Evolutionary conservation across 2,329 filamentous ascomycete species (phyloP).

Genomic region (Thelonectria olida): DNA sequence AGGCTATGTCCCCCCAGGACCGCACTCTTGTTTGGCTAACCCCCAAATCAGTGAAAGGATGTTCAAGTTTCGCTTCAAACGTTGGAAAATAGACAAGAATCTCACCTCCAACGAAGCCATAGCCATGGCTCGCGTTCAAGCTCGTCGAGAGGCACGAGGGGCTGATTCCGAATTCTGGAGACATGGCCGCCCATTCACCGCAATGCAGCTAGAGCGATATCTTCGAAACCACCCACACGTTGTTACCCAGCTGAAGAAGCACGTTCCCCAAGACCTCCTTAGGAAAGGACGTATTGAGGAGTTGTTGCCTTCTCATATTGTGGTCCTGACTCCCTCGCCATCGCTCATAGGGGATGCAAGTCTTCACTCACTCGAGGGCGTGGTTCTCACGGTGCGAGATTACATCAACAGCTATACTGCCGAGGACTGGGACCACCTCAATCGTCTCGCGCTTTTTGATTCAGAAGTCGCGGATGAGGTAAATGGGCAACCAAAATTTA

Average conservation of each 20-base stretch:
- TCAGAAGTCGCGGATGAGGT: not conserved
- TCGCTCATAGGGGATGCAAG: not conserved
- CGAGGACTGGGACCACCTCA: not conserved
- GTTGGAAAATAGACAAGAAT: conserved; percentile 9
- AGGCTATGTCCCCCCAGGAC: not conserved
- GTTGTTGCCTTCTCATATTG: not conserved
- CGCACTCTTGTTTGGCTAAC: not conserved
- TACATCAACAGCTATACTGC: not conserved
- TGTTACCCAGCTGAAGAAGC: not conserved
- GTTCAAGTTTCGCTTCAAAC: conserved; percentile 19
- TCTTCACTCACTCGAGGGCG: not conserved
- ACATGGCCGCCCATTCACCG: not conserved
- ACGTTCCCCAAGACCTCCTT: not conserved
- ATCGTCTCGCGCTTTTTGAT: not conserved
- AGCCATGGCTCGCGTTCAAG: conserved; percentile 7
- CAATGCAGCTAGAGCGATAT: conserved; percentile 1
- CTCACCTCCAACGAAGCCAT: conserved; percentile 1
- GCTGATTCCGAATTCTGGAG: conserved; percentile 3
- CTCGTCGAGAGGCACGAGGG: not conserved
- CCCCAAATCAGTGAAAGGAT: not conserved
- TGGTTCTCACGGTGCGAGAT: not conserved
- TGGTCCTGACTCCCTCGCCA: not conserved
- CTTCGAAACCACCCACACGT: conserved; percentile 2
- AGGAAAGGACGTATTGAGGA: not conserved
- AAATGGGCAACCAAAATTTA: not conserved